phyloP scores from a whole-genome alignment of 129 eudicot genomes.

The Escallonia herrerae region DNA sequence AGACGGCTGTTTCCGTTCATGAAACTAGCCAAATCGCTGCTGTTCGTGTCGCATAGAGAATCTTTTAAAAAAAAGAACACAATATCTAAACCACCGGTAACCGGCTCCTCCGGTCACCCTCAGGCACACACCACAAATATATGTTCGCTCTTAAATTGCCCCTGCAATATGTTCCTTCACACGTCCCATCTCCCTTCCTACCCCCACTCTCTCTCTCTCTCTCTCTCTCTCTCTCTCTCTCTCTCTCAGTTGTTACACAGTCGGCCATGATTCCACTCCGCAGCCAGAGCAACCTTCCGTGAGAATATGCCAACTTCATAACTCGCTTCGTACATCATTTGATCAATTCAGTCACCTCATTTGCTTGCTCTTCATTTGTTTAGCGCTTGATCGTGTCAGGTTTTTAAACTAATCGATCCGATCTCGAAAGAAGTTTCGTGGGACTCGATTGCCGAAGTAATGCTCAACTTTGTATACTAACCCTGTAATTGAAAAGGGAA shows the following conservation, averaged over 20 bases:
- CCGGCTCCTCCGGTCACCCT: not conserved
- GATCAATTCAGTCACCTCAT: not conserved
- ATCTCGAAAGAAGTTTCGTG: too few relatives aligned
- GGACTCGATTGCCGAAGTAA: too few relatives aligned
- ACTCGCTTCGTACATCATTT: constrained; percentile 1
- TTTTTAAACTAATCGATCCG: too few relatives aligned
- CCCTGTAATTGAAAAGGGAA: too few relatives aligned
- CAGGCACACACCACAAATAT: not conserved
- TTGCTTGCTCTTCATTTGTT: too few relatives aligned
- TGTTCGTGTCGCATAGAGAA: not conserved
- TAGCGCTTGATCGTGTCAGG: too few relatives aligned
- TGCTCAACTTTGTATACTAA: not conserved
- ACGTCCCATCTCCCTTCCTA: constrained; percentile 11
- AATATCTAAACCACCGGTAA: not conserved
- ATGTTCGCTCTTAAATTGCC: constrained; percentile 30
- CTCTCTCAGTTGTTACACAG: not conserved
- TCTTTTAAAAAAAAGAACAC: too few relatives aligned
- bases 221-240: not conserved
- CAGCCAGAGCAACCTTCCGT: not conserved
- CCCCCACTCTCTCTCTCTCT: not conserved
- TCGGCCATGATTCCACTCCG: constrained; percentile 10
- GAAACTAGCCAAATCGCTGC: not conserved
- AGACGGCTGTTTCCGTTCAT: not conserved
- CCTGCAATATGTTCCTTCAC: constrained; percentile 24
- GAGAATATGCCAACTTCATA: constrained; percentile 4